Evolutionary conservation across 495 filamentous ascomycete genomes (phyloP).

Genomic region (Hypomontagnella submonticulosa): DNA sequence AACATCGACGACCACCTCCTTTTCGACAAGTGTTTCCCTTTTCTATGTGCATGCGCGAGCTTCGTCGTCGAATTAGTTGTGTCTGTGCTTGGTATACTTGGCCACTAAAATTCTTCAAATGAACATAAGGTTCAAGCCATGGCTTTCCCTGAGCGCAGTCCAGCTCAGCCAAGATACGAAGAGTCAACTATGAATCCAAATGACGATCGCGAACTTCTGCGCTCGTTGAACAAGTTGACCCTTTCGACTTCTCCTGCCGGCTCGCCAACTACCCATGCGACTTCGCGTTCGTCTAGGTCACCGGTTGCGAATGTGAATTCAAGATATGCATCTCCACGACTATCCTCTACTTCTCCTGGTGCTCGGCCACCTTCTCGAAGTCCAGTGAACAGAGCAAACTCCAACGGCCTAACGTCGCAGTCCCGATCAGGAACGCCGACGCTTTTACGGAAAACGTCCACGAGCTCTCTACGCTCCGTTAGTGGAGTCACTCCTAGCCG

Average conservation of each 20-base stretch:
- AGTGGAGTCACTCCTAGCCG: constrained; percentile 54
- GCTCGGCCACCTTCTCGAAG: constrained; percentile 55
- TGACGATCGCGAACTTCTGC: constrained; percentile 51
- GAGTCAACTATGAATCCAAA: constrained; percentile 32
- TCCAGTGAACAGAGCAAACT: constrained; percentile 62
- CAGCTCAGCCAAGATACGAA: constrained; percentile 30
- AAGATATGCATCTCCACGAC: constrained; percentile 8
- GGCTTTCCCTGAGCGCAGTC: constrained; percentile 41
- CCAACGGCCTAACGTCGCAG: constrained; percentile 40
- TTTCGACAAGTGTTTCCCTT: not conserved
- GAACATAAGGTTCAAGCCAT: constrained; percentile 29
- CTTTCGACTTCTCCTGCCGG: constrained; percentile 49
- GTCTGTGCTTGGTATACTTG: not conserved
- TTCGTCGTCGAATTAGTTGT: constrained; percentile 2
- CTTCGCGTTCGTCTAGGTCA: constrained; percentile 44
- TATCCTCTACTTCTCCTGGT: constrained; percentile 48
- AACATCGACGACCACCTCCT: constrained; percentile 9
- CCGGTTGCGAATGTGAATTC: constrained; percentile 21
- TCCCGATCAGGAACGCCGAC: constrained; percentile 63
- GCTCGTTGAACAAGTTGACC: constrained; percentile 56
- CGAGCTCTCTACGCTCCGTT: constrained; percentile 63
- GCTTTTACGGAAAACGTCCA: constrained; percentile 63
- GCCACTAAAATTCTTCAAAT: constrained; percentile 22
- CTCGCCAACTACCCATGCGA: constrained; percentile 41
- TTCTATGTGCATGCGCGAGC: constrained; percentile 6